Conservation (phyloP, 129 eudicot species). For the Saposhnikovia divaricata region DNA sequence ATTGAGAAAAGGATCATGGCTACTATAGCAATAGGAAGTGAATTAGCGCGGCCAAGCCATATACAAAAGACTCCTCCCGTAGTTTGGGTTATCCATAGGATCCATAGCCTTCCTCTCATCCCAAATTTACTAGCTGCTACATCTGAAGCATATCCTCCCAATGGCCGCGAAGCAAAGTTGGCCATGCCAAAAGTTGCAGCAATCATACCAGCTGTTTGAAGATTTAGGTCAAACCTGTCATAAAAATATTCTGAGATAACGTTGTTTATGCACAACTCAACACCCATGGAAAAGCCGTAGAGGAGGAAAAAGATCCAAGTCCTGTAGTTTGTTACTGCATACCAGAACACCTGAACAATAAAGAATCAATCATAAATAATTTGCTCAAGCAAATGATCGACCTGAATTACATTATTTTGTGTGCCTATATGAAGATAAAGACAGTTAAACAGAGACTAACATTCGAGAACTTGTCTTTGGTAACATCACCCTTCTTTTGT, state of each 20-base stretch:
- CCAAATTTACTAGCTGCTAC: constrained; percentile 35
- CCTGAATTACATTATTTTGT: not conserved
- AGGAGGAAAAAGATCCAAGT: constrained; percentile 64
- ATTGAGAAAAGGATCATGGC: constrained; percentile 71
- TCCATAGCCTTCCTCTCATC: constrained; percentile 66
- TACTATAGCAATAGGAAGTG: constrained; percentile 38
- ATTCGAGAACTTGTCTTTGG: constrained; percentile 43
- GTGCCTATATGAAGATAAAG: not conserved
- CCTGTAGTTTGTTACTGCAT: constrained; percentile 59
- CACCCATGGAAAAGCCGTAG: constrained; percentile 61
- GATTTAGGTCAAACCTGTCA: constrained; percentile 50
- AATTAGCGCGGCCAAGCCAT: constrained; percentile 46
- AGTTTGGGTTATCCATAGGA: constrained; percentile 55
- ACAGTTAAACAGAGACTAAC: constrained; percentile 10
- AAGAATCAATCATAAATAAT: not conserved
- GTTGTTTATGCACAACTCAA: constrained; percentile 51
- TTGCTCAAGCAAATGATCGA: not conserved
- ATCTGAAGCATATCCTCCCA: constrained; percentile 55
- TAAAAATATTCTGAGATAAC: constrained; percentile 63
- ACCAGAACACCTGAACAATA: constrained; percentile 39
- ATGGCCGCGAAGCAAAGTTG: constrained; percentile 38
- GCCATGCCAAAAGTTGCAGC: constrained; percentile 64
- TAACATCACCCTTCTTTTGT: constrained; percentile 44
- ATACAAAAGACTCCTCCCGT: constrained; percentile 50
- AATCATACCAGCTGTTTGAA: constrained; percentile 43